Base-by-base conservation (phyloP, 2,329 filamentous ascomycete species). In the Aspergillus clavatus region DNA sequence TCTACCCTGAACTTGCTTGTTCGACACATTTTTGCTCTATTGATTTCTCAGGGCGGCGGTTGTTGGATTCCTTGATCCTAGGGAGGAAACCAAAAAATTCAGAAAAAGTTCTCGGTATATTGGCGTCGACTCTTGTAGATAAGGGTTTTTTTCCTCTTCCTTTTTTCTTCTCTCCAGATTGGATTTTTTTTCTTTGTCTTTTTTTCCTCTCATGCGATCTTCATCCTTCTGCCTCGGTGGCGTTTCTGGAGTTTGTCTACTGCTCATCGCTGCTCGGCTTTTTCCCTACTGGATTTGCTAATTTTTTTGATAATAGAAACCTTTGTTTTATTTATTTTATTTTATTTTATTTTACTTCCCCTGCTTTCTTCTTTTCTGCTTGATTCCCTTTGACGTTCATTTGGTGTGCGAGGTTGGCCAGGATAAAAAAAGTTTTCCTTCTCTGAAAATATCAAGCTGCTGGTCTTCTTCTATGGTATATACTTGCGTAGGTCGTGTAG, bases 381-480 rank as follows among this genome's bases (percentile, higher is more conserved):
- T 35, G 31, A 35, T 35, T 35, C 31, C 31, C 31, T 24, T 24
- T 24, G 5, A 8, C 8, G 18, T 35, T 18, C 19, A 10, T 16
- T 10, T 35, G 7, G 18, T 11, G 31, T 11, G 18, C 16, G 11
- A 18, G 31, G 31, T 35, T 35, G 11, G 19, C 31, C 31, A 18
- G 31, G 31, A 35, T 18, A 35, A 42, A 23, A 35, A 35, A 35
- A 42, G 27, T 45, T 45, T 21, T 23, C n/a, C n/a, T n/a, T n/a
- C n/a, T n/a, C n/a, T 38, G 28, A 40, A 29, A 38, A 43, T 45
- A 47, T 40, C 31, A 35, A 21, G 16, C 31, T 35, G 14, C 31
- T 35, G 16, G 10, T 8, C 18, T 8, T 35, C 11, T 18, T 24
- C 23, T 24, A 8, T 24, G 23, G 23, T 24, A 8, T 24, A 4